Evolutionary conservation across 768 basidiomycete species (phyloP).

Genomic region (Phanerochaete carnosa): DNA sequence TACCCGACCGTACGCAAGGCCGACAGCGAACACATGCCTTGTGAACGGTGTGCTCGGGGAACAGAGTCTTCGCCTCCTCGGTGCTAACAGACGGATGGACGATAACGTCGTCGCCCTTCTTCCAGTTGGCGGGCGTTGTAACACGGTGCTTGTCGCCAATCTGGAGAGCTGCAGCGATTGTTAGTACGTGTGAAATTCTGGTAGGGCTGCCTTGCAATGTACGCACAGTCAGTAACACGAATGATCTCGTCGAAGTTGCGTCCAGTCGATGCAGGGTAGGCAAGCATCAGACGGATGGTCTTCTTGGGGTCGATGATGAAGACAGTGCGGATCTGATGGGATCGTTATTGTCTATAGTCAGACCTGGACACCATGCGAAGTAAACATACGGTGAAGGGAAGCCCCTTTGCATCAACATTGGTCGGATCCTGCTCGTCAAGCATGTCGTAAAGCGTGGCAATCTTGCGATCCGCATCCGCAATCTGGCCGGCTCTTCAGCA

Average conservation of each 20-base stretch:
- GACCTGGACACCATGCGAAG: not conserved
- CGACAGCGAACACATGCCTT: constrained; percentile 46
- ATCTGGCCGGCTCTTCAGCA: constrained; percentile 50
- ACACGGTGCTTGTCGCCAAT: constrained; percentile 82
- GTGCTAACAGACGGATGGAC: constrained; percentile 80
- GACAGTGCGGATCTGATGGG: constrained; percentile 80
- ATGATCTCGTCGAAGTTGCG: constrained; percentile 83
- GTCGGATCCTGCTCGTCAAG: constrained; percentile 93
- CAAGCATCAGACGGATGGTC: constrained; percentile 82
- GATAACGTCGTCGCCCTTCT: constrained; percentile 90
- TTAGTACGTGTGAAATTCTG: not conserved
- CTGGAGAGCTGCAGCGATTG: constrained; percentile 61
- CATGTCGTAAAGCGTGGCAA: constrained; percentile 92
- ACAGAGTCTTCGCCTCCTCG: constrained; percentile 89
- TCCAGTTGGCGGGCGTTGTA: constrained; percentile 95
- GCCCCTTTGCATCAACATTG: constrained; percentile 79
- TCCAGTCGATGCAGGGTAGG: constrained; percentile 95
- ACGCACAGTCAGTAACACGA: constrained; percentile 71
- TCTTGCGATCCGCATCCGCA: constrained; percentile 83
- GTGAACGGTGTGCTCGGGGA: constrained; percentile 80
- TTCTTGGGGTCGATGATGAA: constrained; percentile 98
- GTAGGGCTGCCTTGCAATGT: not conserved
- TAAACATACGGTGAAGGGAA: constrained; percentile 80
- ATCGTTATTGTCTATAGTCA: not conserved
- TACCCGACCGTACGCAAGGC: not conserved